Percentiles rank a stretch among this genome's conserved stretches.
phyloP scores from a whole-genome alignment of 2,329 filamentous ascomycete genomes.

The Pestalotiopsis sp. region DNA sequence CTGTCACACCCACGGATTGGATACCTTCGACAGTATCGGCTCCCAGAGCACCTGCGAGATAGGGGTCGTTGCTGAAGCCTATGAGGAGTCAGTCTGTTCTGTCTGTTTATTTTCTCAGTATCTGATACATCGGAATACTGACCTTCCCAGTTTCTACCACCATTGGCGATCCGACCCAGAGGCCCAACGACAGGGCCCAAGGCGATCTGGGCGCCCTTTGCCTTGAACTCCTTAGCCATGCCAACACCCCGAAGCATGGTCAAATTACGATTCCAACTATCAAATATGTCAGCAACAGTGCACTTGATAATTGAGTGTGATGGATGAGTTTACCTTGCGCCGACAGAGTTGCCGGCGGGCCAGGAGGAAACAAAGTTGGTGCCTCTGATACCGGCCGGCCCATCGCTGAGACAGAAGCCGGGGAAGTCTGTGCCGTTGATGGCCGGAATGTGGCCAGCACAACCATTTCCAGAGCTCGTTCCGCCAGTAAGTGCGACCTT shows the following conservation, averaged over 20 bases:
- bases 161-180: conserved; percentile 60
- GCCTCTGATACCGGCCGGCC: conserved; percentile 31
- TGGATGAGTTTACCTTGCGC: conserved; percentile 33
- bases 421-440: conserved; percentile 42
- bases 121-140: not conserved
- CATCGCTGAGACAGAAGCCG: conserved; percentile 42
- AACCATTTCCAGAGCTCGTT: conserved; percentile 27
- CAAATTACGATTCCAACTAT: conserved; percentile 71
- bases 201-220: conserved; percentile 78
- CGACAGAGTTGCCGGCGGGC: conserved; percentile 63
- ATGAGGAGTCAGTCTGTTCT: not conserved
- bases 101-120: too few species aligned
- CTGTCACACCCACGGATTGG: conserved; percentile 73
- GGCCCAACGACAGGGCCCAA: conserved; percentile 78
- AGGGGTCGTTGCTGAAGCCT: conserved; percentile 56
- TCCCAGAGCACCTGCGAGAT: conserved; percentile 54
- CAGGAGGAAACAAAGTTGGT: conserved; percentile 46
- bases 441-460: conserved; percentile 43
- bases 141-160: conserved; percentile 70
- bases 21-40: conserved; percentile 66
- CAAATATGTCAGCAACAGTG: not conserved
- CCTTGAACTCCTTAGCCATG: conserved; percentile 76
- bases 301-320: not conserved
- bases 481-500: conserved; percentile 10
- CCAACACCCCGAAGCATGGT: conserved; percentile 69